Percentiles rank a stretch among this genome's conserved stretches.
phyloP scores from a whole-genome alignment of 2,329 filamentous ascomycete species.

The Alternaria brassicae region DNA sequence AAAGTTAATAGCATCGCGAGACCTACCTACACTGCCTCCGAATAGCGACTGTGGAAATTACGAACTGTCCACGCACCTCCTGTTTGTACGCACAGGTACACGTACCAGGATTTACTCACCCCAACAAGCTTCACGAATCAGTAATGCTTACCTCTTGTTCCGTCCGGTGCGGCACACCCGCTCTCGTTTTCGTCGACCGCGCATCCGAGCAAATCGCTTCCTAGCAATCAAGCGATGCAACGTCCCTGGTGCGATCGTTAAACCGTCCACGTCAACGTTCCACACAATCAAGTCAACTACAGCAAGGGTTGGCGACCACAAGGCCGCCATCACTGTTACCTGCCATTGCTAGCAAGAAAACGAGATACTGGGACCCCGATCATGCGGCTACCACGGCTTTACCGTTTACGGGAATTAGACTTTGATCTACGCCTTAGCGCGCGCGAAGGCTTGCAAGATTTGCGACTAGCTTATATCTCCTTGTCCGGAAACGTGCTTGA shows the following conservation, averaged over 20 bases:
- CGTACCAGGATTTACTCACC: slow-evolving; percentile 1
- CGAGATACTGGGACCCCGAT: slow-evolving; percentile 6
- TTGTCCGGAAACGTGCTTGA: slow-evolving; percentile 4
- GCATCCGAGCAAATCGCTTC: slow-evolving; percentile 3
- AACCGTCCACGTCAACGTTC: slow-evolving; percentile 11
- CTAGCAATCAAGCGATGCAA: neutral
- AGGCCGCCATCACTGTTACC: slow-evolving; percentile 1
- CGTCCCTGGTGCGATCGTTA: neutral
- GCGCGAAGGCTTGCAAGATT: slow-evolving; percentile 10
- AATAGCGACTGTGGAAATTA: neutral
- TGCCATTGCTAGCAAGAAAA: neutral
- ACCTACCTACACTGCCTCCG: neutral
- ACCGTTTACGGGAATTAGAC: slow-evolving; percentile 13
- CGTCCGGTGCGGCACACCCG: slow-evolving; percentile 9
- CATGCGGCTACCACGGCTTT: slow-evolving; percentile 13
- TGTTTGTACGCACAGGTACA: slow-evolving; percentile 7
- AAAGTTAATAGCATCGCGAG: neutral
- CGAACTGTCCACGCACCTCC: slow-evolving; percentile 7
- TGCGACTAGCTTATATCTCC: slow-evolving; percentile 15
- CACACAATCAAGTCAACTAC: neutral
- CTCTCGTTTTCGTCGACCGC: slow-evolving; percentile 3
- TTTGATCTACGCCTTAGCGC: slow-evolving; percentile 15
- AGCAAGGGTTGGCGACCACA: slow-evolving; percentile 14
- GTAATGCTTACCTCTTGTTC: neutral
- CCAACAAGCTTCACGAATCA: slow-evolving; percentile 6